Percentiles rank a stretch among this genome's conserved stretches.
These are phyloP conservation scores for Chlamydomonas reinhardtii DNA, from an alignment of 163 green algal species.

Conservation along the genomic window DNA sequence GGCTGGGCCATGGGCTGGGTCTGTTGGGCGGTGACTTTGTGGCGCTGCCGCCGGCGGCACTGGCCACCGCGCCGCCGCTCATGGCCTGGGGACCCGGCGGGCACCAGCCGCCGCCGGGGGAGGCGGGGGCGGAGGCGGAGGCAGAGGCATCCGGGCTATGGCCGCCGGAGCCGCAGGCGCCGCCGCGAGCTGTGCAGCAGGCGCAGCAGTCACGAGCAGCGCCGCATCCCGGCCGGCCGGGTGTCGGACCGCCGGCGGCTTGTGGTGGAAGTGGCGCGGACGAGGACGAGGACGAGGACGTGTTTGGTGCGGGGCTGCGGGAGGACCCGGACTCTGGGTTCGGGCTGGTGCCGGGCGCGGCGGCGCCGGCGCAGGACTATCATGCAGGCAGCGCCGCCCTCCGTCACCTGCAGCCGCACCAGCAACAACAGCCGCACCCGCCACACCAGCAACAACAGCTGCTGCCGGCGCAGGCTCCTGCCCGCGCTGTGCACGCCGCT, in stretches of 20 bases:
- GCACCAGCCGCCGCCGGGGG: too few relatives aligned
- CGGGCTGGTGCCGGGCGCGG: constrained; percentile 5
- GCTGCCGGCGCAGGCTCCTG: too few relatives aligned
- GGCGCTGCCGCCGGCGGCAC: background rate
- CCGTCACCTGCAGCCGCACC: background rate
- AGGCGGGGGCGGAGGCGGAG: too few relatives aligned
- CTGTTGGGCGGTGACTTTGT: too few relatives aligned
- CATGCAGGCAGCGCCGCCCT: background rate
- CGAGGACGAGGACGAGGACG: background rate
- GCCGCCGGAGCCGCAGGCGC: background rate
- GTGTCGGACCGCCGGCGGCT: too few relatives aligned
- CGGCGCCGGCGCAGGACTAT: background rate
- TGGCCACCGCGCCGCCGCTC: background rate
- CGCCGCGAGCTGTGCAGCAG: background rate
- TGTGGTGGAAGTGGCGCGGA: too few relatives aligned
- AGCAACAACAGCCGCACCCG: background rate
- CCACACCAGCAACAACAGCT: background rate
- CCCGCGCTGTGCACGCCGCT: too few relatives aligned
- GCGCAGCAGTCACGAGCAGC: too few relatives aligned
- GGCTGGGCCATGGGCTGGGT: too few relatives aligned
- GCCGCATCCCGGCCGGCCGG: too few relatives aligned
- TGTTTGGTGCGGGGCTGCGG: background rate
- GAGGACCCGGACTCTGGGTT: constrained; percentile 26
- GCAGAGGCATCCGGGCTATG: too few relatives aligned
- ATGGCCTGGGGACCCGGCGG: background rate